Evolutionary conservation across 2,329 filamentous ascomycete genomes (phyloP).

Genomic region (Xylaria sp.): DNA sequence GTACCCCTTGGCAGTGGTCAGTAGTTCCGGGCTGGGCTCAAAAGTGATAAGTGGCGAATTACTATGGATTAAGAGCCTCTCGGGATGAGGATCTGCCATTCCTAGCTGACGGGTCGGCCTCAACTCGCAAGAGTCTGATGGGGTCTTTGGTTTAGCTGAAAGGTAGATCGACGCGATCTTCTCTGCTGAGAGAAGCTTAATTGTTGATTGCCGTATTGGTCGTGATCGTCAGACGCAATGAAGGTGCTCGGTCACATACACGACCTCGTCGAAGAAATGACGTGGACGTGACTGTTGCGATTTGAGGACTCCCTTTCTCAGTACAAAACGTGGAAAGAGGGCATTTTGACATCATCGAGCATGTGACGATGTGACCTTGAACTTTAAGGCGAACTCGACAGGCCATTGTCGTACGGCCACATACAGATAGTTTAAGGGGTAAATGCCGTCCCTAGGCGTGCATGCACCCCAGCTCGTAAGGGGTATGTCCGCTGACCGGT

Average conservation of each 20-base stretch:
- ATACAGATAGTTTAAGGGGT: conserved; percentile 28
- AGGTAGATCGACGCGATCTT: conserved; percentile 36
- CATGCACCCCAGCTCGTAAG: conserved; percentile 33
- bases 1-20: background rate
- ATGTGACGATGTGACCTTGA: conserved; percentile 18
- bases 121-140: background rate
- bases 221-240: conserved; percentile 40
- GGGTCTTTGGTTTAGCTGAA: conserved; percentile 8
- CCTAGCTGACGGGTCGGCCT: background rate
- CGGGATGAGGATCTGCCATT: conserved; percentile 5
- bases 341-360: conserved; percentile 32
- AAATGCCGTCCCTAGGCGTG: conserved; percentile 27
- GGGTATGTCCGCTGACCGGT: conserved; percentile 32
- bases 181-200: conserved; percentile 37
- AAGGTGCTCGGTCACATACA: background rate
- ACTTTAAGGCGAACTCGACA: conserved; percentile 1
- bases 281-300: background rate
- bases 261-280: background rate
- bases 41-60: conserved; percentile 10
- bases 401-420: conserved; percentile 18
- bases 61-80: conserved; percentile 20
- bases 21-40: background rate
- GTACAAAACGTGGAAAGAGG: conserved; percentile 23
- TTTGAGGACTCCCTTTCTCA: background rate
- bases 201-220: conserved; percentile 19